Evolutionary conservation across 345 rosid genomes (phyloP), one percentile per base, ranked within the genome.

Genomic region (Euphorbia tirucalli): DNA sequence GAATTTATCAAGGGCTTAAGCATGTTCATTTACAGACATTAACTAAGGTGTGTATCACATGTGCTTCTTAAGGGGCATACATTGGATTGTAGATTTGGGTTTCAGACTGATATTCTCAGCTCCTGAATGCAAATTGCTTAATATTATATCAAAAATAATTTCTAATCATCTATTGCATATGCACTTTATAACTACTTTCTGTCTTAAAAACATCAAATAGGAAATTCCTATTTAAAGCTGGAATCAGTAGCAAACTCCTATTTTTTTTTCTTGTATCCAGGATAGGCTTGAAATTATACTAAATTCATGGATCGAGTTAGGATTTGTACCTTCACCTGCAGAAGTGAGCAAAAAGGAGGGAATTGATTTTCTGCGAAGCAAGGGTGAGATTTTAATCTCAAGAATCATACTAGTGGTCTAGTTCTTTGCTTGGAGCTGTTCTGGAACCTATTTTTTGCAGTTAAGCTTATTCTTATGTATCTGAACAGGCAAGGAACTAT

Each of bases 1-100:
- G 98, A 30, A 89, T 89, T 78, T 89, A 91, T 83, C 89, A 88
- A 79, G 97, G 92, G 30, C 97, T 93, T 61, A 85, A 87, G 83
- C 84, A 93, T 77, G 86, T 93, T 60, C 89, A 89, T 82, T 83
- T 89, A 61, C 97, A 93, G 75, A 93, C 97, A 62, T 76, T 93
- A 71, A 91, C 93, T 21, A 93, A 91, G 97, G 98, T 93, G 32
- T 35, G 75, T 41, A 50, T 55, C 37, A 32, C 27, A 4, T 24
- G 63, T 5, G 62, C 21, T 11, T 11, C 1, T 43, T 57, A 21
- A 39, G 3, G 74, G 21, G 27, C 65, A 16, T 62, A 25, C 6
- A 10, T 21, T 41, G 11, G 3, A 21, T 55, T 22, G 30, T n/a
- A 43, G 4, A 16, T 60, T 15, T 61, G 65, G 50, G 21, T 30